These are phyloP conservation scores for Phytophthora colocasiae DNA, from an alignment of 352 stramenopile species.

Conservation along the genomic window DNA sequence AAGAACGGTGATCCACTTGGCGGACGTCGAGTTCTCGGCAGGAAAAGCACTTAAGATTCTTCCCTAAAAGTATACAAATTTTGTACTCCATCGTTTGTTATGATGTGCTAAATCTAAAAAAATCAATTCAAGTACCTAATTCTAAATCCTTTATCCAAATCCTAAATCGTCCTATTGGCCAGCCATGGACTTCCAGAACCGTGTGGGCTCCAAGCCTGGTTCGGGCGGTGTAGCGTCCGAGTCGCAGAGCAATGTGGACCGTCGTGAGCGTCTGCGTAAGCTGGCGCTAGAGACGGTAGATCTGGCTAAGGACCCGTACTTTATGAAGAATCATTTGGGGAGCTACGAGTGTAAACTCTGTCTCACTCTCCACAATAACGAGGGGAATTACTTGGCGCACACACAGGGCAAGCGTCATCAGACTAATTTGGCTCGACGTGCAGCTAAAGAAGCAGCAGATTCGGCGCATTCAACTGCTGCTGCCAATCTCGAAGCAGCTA, in stretches of 20 bases:
- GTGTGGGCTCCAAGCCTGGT: conserved; percentile 83
- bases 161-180: background rate
- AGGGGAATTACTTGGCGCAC: conserved; percentile 99
- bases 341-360: conserved; percentile 99
- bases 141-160: too few relatives aligned
- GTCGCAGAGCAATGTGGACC: conserved; percentile 91
- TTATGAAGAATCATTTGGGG: conserved; percentile 99
- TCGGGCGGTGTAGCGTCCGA: conserved; percentile 79
- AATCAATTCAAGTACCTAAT: too few relatives aligned
- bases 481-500: conserved; percentile 46
- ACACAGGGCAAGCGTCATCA: conserved; percentile 99
- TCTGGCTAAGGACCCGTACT: conserved; percentile 99
- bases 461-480: conserved; percentile 55
- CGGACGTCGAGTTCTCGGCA: too few relatives aligned
- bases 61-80: too few relatives aligned
- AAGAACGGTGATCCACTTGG: too few relatives aligned
- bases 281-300: conserved; percentile 99
- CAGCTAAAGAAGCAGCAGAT: conserved; percentile 82
- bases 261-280: conserved; percentile 96
- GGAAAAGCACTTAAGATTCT: too few relatives aligned
- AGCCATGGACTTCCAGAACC: conserved; percentile 89
- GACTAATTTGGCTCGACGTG: conserved; percentile 94
- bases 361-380: conserved; percentile 98
- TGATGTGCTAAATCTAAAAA: too few relatives aligned
- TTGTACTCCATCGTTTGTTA: too few relatives aligned